These are phyloP conservation scores for Bryoerythrophyllum caledonicum DNA, from an alignment of 225 moss, liverwort and hornwort genomes.

Conservation along the genomic window DNA sequence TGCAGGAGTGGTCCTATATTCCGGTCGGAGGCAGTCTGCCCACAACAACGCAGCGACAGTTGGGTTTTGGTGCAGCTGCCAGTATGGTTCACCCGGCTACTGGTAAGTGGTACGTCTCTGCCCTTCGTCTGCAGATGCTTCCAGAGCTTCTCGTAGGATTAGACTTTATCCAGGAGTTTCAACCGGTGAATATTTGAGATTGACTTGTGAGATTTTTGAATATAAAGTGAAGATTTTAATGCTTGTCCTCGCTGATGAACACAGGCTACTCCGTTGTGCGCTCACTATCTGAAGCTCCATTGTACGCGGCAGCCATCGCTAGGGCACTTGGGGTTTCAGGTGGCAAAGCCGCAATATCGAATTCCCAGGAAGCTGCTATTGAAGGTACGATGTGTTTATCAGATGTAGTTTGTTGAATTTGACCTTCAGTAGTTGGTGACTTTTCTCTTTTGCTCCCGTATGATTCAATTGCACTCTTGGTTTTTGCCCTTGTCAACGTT, in stretches of 20 bases:
- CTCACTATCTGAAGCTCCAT: constrained; percentile 94
- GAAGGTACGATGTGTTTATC: constrained; percentile 61
- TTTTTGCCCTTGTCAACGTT: not conserved
- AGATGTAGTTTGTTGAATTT: not conserved
- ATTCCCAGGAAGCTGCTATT: constrained; percentile 78
- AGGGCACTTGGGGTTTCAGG: constrained; percentile 58
- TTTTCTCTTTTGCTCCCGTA: not conserved
- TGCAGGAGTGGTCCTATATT: constrained; percentile 98
- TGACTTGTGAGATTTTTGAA: not conserved
- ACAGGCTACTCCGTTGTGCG: constrained; percentile 97
- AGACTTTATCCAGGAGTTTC: not conserved
- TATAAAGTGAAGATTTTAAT: constrained; percentile 9
- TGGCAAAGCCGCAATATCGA: constrained; percentile 27
- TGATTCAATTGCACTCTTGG: not conserved
- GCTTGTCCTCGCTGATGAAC: constrained; percentile 13
- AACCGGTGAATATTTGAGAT: not conserved
- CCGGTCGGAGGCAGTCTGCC: constrained; percentile 92
- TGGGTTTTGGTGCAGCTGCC: constrained; percentile 99
- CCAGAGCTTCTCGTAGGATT: not conserved
- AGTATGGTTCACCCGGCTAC: constrained; percentile 99
- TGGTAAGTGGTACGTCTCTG: constrained; percentile 67
- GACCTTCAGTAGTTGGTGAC: not conserved
- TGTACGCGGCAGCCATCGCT: constrained; percentile 96
- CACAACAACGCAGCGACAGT: constrained; percentile 84
- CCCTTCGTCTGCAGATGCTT: constrained; percentile 25